These are phyloP conservation scores for Nakaseomyces bracarensis DNA, from an alignment of 1,139 yeast species.

Conservation along the genomic window DNA sequence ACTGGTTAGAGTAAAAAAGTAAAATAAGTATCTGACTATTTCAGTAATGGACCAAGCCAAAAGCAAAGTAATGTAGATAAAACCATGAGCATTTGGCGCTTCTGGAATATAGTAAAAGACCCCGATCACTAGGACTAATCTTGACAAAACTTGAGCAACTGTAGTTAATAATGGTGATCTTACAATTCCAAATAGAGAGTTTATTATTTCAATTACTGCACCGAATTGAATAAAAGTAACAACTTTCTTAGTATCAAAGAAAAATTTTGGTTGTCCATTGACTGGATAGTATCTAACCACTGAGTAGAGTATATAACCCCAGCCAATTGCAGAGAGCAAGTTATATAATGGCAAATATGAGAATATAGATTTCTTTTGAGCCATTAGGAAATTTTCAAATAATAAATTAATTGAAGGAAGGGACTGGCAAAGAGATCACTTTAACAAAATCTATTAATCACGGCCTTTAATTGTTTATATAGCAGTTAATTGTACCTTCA, in stretches of 20 bases:
- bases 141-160: slow-evolving; percentile 74
- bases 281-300: slow-evolving; percentile 36
- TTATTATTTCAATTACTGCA: slow-evolving; percentile 75
- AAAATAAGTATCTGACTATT: slow-evolving; percentile 77
- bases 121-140: slow-evolving; percentile 79
- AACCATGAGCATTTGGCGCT: slow-evolving; percentile 43
- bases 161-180: slow-evolving; percentile 81
- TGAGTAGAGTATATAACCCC: slow-evolving; percentile 53
- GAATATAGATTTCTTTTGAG: slow-evolving; percentile 18
- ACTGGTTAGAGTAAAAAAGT: slow-evolving; percentile 42
- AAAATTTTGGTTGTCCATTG: slow-evolving; percentile 52
- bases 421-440: background rate
- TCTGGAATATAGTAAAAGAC: slow-evolving; percentile 69
- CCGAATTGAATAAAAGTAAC: slow-evolving; percentile 70
- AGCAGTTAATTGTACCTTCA: too few relatives aligned
- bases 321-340: slow-evolving; percentile 53
- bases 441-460: too few relatives aligned
- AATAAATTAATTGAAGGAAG: background rate
- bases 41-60: slow-evolving; percentile 91
- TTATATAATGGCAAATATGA: slow-evolving; percentile 45
- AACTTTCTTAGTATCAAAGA: slow-evolving; percentile 49
- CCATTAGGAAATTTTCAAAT: slow-evolving; percentile 14
- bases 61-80: slow-evolving; percentile 58
- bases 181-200: slow-evolving; percentile 70
- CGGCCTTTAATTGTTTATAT: too few relatives aligned